Percentiles rank a stretch among this genome's conserved stretches.
Evolutionary conservation across 176 grass and related monocot species (phyloP).

Genomic region (Musa beccarii): DNA sequence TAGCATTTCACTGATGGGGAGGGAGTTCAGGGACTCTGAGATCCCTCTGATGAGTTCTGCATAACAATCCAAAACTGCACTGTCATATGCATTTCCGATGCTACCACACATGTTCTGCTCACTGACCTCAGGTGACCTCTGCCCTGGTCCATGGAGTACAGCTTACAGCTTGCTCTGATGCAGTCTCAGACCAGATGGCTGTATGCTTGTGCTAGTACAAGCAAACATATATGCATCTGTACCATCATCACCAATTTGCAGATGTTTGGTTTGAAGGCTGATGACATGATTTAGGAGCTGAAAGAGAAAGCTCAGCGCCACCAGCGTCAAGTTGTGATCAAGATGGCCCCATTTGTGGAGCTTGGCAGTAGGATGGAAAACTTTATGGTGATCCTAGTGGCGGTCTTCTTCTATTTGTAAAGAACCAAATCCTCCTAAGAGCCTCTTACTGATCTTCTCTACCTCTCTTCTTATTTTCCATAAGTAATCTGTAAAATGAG

Average conservation of each 20-base stretch:
- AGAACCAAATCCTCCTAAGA: neutral
- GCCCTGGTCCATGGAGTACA: too few species aligned
- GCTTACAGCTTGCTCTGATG: too few species aligned
- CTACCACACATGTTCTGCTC: neutral
- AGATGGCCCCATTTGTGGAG: neutral
- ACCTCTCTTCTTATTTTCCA: too few species aligned
- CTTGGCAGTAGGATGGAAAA: neutral
- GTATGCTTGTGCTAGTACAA: neutral
- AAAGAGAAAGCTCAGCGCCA: neutral
- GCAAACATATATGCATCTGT: neutral
- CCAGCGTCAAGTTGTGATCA: neutral
- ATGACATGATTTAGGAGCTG: neutral
- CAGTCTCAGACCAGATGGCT: too few species aligned
- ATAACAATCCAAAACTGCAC: neutral
- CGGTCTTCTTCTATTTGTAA: neutral
- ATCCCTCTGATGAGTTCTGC: neutral
- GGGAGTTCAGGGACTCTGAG: neutral
- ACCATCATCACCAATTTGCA: neutral
- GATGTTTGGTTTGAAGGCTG: neutral
- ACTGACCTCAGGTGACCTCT: too few species aligned
- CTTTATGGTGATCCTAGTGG: neutral
- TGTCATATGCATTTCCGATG: neutral
- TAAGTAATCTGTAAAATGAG: too few species aligned
- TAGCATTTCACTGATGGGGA: neutral
- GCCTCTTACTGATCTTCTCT: neutral